Evolutionary conservation across 768 basidiomycete species (phyloP), one percentile per base, ranked within the genome.

Genomic region (Filobasidium floriforme): DNA sequence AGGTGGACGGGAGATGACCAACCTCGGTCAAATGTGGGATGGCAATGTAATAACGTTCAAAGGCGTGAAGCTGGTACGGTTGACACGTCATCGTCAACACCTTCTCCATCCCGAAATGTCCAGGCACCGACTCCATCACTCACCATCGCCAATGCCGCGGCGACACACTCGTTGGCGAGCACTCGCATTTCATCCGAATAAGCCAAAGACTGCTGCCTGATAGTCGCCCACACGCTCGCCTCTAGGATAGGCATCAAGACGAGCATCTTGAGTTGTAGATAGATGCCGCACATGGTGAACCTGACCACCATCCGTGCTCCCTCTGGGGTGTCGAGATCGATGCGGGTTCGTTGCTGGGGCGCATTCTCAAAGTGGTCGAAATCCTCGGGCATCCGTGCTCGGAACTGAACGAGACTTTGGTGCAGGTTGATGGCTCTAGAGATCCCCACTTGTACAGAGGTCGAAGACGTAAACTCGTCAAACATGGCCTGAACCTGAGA

Each of bases 11-110:
- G 10, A 12, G 6, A 26, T 5, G 4, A 60, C 64, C 59, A 19
- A 60, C 64, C n/a, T 59, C 59, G 10, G 64, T 43, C 46, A 65
- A 51, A 44, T 65, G 59, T 43, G 64, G 64, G 44, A 65, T 59
- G 19, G 18, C 26, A 7, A 43, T 18, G 49, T 46, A 44, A 24
- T 65, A 65, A 2, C 59, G 43, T 19, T 65, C 19, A 41, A 65
- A 65, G 24, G 64, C 64, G 11, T 49, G 41, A n/a, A 65, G 37
- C 64, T 65, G 28, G 6, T 7, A 14, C 6, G 24, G 54, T 15
- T 22, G 46, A 49, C 22, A 22, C 3, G 46, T 18, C 15, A 18
- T 14, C 46, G 22, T 15, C 15, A 49, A 14, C 15, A 49, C 14
- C 22, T 15, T 5, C 18, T 3, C 46, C n/a, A n/a, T n/a, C n/a